These are phyloP conservation scores for Phalaenopsis aphrodite DNA, from an alignment of 106 monocot species.

Conservation along the genomic window DNA sequence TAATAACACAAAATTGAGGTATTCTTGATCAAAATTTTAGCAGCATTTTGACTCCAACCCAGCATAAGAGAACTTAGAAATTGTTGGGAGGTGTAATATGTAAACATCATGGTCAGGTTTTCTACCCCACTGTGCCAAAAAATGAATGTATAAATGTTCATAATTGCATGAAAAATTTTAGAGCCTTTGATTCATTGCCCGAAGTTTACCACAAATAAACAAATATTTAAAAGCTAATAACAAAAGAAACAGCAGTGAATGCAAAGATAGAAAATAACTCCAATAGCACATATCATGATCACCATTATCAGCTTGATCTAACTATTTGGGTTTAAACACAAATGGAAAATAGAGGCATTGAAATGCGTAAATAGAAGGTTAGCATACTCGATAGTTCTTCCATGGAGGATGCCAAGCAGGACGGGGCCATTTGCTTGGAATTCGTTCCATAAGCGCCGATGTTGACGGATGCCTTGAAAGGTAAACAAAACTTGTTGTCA, in stretches of 20 bases:
- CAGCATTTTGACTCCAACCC: too few species aligned
- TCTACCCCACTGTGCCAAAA: too few species aligned
- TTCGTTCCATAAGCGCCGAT: slow-evolving; percentile 84
- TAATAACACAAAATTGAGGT: too few species aligned
- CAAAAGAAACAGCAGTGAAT: background rate
- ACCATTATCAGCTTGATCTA: background rate
- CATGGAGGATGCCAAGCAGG: slow-evolving; percentile 95
- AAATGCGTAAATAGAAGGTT: background rate
- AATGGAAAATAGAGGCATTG: slow-evolving; percentile 3
- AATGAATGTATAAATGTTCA: too few species aligned
- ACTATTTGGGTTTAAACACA: background rate
- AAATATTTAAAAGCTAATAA: background rate
- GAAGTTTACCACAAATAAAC: background rate
- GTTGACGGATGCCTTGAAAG: slow-evolving; percentile 47
- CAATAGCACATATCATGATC: background rate
- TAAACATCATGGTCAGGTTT: too few species aligned
- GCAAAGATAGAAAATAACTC: background rate
- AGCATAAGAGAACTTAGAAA: too few species aligned
- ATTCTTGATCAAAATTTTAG: too few species aligned
- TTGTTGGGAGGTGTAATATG: too few species aligned
- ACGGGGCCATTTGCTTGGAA: slow-evolving; percentile 95
- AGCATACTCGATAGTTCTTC: slow-evolving; percentile 83
- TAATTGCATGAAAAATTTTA: background rate
- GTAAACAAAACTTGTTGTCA: background rate
- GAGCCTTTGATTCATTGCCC: background rate